Evolutionary conservation across 768 basidiomycete genomes (phyloP), one percentile per base, ranked within the genome.

Genomic region (Zangia roseola): DNA sequence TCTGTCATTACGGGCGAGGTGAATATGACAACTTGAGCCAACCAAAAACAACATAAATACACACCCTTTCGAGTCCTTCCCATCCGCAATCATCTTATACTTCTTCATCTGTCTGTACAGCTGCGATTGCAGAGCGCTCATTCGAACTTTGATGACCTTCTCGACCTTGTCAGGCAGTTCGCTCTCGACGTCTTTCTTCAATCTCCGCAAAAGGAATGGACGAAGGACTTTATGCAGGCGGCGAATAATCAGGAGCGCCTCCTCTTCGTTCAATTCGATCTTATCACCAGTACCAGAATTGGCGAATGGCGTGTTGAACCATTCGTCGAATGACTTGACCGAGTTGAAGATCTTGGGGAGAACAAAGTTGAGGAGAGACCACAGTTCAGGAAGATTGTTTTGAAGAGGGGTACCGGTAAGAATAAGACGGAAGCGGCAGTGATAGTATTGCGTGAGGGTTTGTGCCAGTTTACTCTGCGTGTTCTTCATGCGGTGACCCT

Each of bases 301-400:
- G 51, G 97, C 95, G 57, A 99, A 99, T 0, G 97, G 97, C 2
- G 95, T 97, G 73, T 97, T 98, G 79, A 98, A 99, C 97, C 97
- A 99, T 64, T 98, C 97, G 61, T 98, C 97, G 67, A 99, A 98
- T 19, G 94, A 95, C 68, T 97, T 95, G 52, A 97, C 94, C 1
- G 95, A 98, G 74, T 97, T 98, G 79, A 99, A 98, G 64, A 98
- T 84, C 71, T 91, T 93, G 13, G 92, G 92, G 6, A 93, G 78
- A 28, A 88, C 93, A 64, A 97, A 97, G 68, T 97, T 97, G 63
- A 97, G 85, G 39, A 97, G 76, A 1, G 94, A 81, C 94, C 94
- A 97, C 35, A 97, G 71, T 69, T 97, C 94, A 6, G 94, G 93
- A 30, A 97, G 82, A 67, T 97, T 97, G 74, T 97, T 97, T 70